Conservation (phyloP, 1,284 basidiomycete genomes). For the Cryptococcus sp. region DNA sequence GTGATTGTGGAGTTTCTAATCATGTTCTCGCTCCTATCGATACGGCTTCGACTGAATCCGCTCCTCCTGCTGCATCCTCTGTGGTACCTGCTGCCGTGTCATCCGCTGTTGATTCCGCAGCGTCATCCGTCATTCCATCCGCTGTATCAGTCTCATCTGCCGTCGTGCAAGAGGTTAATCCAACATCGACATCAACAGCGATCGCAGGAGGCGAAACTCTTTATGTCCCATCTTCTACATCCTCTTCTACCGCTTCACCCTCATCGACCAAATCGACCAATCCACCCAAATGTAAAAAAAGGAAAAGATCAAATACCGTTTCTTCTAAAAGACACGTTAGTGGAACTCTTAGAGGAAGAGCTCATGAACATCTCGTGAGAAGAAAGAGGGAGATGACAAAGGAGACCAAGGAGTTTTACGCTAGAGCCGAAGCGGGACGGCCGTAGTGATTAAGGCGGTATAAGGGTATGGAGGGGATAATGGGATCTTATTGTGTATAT, state of each 20-base stretch:
- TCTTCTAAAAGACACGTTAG: background rate
- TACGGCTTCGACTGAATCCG: background rate
- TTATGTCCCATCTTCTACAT: background rate
- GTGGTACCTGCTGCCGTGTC: background rate
- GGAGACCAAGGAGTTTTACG: too few species aligned
- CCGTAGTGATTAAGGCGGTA: too few species aligned
- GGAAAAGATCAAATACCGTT: background rate
- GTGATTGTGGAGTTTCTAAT: background rate
- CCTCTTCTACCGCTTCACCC: background rate
- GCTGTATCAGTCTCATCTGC: too few species aligned
- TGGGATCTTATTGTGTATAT: too few species aligned
- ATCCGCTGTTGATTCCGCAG: background rate
- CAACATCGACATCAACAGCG: background rate
- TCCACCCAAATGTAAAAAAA: too few species aligned
- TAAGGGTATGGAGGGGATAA: too few species aligned
- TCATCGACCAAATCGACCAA: too few species aligned
- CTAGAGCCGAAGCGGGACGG: too few species aligned
- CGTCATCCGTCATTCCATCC: background rate
- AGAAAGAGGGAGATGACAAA: too few species aligned
- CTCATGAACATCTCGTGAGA: too few species aligned
- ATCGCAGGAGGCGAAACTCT: background rate
- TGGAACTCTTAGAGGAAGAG: too few species aligned
- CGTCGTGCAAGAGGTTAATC: too few species aligned
- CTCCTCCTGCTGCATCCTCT: background rate
- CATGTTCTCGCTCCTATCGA: background rate